Evolutionary conservation across 805 yeast genomes (phyloP).

Genomic region (Starmerella sirachaensis): DNA sequence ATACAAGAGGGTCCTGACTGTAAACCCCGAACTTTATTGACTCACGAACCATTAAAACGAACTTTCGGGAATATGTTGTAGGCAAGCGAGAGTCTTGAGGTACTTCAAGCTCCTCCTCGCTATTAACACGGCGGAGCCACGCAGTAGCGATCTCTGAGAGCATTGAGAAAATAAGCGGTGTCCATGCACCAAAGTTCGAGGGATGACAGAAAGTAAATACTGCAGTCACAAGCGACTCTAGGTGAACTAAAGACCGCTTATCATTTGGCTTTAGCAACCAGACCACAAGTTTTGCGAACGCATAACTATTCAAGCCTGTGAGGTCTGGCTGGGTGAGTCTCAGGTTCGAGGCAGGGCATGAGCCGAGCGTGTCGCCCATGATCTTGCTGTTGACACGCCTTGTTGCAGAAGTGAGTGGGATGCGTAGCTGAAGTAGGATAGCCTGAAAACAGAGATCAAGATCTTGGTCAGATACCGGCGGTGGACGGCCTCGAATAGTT

Average conservation of each 20-base stretch:
- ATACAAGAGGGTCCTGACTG: constrained; percentile 25
- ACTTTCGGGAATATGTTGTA: constrained; percentile 27
- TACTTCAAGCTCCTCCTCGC: constrained; percentile 24
- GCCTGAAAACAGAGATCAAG: constrained; percentile 46
- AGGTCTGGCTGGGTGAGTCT: no score
- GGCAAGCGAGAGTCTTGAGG: constrained; percentile 27
- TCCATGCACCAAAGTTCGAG: constrained; percentile 86
- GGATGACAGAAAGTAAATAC: constrained; percentile 81
- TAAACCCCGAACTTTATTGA: constrained; percentile 44
- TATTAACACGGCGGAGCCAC: constrained; percentile 26
- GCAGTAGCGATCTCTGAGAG: constrained; percentile 42
- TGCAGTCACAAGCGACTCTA: constrained; percentile 51
- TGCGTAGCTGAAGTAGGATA: constrained; percentile 31
- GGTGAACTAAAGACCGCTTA: constrained; percentile 29
- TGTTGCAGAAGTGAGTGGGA: constrained; percentile 29
- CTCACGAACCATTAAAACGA: constrained; percentile 45
- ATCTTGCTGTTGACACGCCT: background rate
- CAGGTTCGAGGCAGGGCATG: no score
- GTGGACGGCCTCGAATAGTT: background rate
- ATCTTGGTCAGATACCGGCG: constrained; percentile 43
- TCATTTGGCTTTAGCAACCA: constrained; percentile 44
- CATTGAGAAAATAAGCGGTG: constrained; percentile 52
- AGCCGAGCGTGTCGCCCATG: constrained; percentile 1
- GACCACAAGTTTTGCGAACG: constrained; percentile 40
- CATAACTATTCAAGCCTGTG: constrained; percentile 4